Evolutionary conservation across 2,329 filamentous ascomycete genomes (phyloP).

Genomic region (Amauroascus verrucosus): DNA sequence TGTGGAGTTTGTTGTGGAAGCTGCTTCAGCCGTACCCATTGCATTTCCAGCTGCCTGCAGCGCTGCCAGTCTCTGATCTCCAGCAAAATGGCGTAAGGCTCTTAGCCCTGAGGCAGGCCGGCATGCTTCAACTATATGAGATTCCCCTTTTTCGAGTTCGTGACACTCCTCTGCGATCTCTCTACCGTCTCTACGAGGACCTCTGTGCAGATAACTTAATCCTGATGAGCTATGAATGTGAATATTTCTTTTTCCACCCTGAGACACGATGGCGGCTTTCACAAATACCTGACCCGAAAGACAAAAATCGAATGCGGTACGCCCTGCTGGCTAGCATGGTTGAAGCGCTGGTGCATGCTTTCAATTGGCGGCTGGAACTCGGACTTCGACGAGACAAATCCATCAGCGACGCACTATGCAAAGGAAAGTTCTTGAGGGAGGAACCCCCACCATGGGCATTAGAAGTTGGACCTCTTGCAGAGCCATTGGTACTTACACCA

Average conservation of each 20-base stretch:
- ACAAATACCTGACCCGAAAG: constrained; percentile 22
- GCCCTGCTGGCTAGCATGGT: constrained; percentile 22
- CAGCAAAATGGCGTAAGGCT: neutral
- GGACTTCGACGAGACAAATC: constrained; percentile 15
- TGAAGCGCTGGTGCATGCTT: constrained; percentile 20
- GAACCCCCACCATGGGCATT: constrained; percentile 6
- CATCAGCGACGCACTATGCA: neutral
- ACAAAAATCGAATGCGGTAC: constrained; percentile 21
- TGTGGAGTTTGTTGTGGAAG: neutral
- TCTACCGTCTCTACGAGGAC: constrained; percentile 18
- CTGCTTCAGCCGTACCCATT: neutral
- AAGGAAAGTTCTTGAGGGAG: constrained; percentile 6
- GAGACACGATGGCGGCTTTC: constrained; percentile 12
- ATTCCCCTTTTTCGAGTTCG: constrained; percentile 10
- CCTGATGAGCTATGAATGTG: constrained; percentile 17
- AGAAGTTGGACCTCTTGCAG: constrained; percentile 6
- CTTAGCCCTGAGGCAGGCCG: neutral
- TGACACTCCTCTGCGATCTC: constrained; percentile 22
- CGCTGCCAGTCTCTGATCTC: neutral
- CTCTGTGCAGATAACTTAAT: neutral
- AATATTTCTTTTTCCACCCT: constrained; percentile 23
- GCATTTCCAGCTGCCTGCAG: neutral
- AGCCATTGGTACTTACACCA: constrained; percentile 1
- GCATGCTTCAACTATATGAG: constrained; percentile 1
- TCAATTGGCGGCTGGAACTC: constrained; percentile 20